A percentile compares a stretch with the other conserved stretches of the same genome.
phyloP scores from a whole-genome alignment of 495 filamentous ascomycete genomes.

The Hypomontagnella submonticulosa region DNA sequence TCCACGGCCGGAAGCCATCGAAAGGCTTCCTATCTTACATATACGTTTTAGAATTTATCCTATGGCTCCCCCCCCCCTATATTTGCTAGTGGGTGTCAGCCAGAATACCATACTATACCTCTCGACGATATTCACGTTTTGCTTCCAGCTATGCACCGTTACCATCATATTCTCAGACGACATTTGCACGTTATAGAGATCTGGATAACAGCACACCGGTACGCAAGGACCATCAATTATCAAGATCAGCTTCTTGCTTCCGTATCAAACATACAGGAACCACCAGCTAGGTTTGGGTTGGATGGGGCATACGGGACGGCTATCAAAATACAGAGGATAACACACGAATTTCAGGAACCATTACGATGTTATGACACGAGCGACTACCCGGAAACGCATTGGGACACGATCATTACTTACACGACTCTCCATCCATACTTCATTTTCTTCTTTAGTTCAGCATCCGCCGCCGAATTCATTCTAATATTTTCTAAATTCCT shows the following conservation, averaged over 20 bases:
- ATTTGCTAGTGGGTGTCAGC: conserved; percentile 6
- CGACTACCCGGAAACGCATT: conserved; percentile 8
- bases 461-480: not conserved
- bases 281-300: conserved; percentile 5
- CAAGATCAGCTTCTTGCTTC: conserved; percentile 16
- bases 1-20: conserved; percentile 33
- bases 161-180: conserved; percentile 15
- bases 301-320: conserved; percentile 16
- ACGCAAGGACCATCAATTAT: conserved; percentile 38
- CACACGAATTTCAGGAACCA: conserved; percentile 25
- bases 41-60: conserved; percentile 38
- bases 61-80: conserved; percentile 16
- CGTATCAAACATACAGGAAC: conserved; percentile 13
- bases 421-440: not conserved
- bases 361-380: conserved; percentile 36
- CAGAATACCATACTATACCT: conserved; percentile 12
- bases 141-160: conserved; percentile 17
- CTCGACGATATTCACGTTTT: conserved; percentile 32
- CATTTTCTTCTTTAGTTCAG: not conserved
- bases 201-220: conserved; percentile 48
- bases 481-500: not conserved
- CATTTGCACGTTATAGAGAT: conserved; percentile 37
- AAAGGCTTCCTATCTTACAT: conserved; percentile 21
- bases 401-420: conserved; percentile 5
- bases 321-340: conserved; percentile 34